Evolutionary conservation across 768 basidiomycete species (phyloP).

Genomic region (Pleurotus platypus): DNA sequence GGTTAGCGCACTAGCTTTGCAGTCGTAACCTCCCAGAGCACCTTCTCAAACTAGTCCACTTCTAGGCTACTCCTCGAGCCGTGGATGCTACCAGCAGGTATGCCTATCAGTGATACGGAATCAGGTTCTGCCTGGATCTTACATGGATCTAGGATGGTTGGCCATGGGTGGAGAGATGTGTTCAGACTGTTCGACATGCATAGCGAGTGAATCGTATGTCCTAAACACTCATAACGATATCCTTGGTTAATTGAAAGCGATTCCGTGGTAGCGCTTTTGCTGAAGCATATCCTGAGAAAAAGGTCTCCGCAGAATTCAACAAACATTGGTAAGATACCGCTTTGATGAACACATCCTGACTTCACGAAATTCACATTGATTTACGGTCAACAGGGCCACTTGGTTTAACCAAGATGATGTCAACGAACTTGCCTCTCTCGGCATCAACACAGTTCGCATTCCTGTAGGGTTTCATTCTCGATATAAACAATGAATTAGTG

Average conservation of each 20-base stretch:
- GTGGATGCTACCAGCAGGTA: conserved; percentile 81
- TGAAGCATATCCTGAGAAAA: conserved; percentile 49
- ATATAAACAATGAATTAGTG: not conserved
- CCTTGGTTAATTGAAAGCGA: too few species aligned
- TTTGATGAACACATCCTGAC: too few species aligned
- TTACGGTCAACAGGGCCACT: conserved; percentile 38
- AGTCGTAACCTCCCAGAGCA: not conserved
- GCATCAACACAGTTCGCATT: conserved; percentile 75
- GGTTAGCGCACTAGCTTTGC: conserved; percentile 28
- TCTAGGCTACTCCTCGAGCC: conserved; percentile 71
- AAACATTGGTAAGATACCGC: conserved; percentile 51
- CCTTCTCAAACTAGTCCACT: conserved; percentile 5
- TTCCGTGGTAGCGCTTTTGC: conserved; percentile 47
- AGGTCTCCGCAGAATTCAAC: conserved; percentile 53
- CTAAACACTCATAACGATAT: too few species aligned
- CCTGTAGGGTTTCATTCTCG: conserved; percentile 43
- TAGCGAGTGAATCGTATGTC: conserved; percentile 62
- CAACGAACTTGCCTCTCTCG: conserved; percentile 41
- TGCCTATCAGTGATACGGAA: too few species aligned
- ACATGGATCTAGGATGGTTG: conserved; percentile 50
- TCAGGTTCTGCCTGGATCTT: too few species aligned
- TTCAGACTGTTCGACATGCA: conserved; percentile 57
- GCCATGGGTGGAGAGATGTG: conserved; percentile 71
- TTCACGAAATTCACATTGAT: too few species aligned
- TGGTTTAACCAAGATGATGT: conserved; percentile 74